phyloP scores from a whole-genome alignment of 2,329 filamentous ascomycete genomes.

The Thielaviopsis musarum region DNA sequence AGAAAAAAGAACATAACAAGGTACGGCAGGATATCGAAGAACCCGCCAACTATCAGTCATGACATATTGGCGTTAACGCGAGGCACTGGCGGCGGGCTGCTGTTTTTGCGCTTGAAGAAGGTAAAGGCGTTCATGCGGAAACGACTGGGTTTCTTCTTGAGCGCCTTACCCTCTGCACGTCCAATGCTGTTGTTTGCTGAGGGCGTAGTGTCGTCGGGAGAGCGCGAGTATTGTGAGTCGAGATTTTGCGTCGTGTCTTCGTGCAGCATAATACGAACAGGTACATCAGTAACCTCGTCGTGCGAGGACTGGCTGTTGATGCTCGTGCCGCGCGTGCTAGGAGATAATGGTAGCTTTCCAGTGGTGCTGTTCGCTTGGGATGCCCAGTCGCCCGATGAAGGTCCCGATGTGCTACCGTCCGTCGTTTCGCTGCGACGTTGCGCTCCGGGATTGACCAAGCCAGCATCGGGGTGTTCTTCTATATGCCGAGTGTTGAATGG shows the following conservation, averaged over 20 bases:
- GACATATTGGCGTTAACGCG: neutral
- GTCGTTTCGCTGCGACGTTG: conserved; percentile 46
- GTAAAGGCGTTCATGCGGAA: conserved; percentile 46
- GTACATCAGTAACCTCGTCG: conserved; percentile 22
- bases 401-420: conserved; percentile 39
- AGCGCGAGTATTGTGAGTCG: conserved; percentile 4
- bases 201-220: conserved; percentile 11
- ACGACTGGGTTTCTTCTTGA: conserved; percentile 46
- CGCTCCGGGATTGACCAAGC: conserved; percentile 21
- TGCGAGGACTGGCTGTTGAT: conserved; percentile 43
- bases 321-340: conserved; percentile 48
- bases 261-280: conserved; percentile 6
- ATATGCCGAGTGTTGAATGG: conserved; percentile 24
- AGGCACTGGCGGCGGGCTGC: conserved; percentile 7
- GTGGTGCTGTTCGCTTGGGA: conserved; percentile 47
- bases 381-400: conserved; percentile 40
- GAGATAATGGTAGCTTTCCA: conserved; percentile 46
- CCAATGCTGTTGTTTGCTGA: conserved; percentile 27
- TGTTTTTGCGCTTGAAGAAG: conserved; percentile 37
- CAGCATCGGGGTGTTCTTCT: neutral
- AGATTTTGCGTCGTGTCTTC: conserved; percentile 9
- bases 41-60: conserved; percentile 2
- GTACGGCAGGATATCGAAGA: neutral
- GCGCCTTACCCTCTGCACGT: conserved; percentile 30
- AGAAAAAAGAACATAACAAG: conserved; percentile 5